A percentile compares a stretch with the other conserved stretches of the same genome.
Conservation (phyloP, 2,329 filamentous ascomycete genomes). For the Cladosporium velox region DNA sequence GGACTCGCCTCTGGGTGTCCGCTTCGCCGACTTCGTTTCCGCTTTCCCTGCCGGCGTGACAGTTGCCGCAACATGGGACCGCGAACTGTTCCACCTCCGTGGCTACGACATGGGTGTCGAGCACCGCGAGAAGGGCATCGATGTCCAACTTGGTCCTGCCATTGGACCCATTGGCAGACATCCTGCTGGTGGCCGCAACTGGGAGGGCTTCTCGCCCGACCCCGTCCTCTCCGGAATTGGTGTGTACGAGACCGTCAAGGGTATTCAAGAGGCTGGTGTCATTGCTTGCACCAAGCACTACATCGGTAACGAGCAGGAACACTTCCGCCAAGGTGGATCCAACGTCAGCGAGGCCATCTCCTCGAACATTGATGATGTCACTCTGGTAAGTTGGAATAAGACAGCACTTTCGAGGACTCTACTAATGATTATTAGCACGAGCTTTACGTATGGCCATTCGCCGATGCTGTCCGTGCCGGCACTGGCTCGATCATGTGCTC, state of each 20-base stretch:
- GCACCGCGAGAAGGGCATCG: constrained; percentile 72
- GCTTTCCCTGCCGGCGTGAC: constrained; percentile 79
- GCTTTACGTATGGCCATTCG: constrained; percentile 49
- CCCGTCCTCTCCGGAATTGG: constrained; percentile 73
- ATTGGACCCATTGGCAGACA: constrained; percentile 71
- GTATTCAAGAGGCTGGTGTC: constrained; percentile 79
- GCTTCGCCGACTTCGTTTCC: constrained; percentile 75
- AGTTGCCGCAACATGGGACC: constrained; percentile 80
- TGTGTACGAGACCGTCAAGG: constrained; percentile 71
- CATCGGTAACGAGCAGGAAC: constrained; percentile 72
- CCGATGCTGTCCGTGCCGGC: constrained; percentile 53
- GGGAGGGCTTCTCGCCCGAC: constrained; percentile 72
- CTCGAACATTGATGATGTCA: constrained; percentile 64
- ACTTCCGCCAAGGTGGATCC: constrained; percentile 60
- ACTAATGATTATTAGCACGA: constrained; percentile 51
- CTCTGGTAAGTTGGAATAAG: constrained; percentile 47
- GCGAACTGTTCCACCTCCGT: constrained; percentile 66
- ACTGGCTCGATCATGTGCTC: constrained; percentile 59
- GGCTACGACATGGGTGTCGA: constrained; percentile 75
- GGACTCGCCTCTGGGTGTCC: constrained; percentile 79
- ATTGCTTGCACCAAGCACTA: constrained; percentile 83
- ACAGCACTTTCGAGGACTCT: not conserved
- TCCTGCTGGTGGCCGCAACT: constrained; percentile 69
- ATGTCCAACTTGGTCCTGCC: constrained; percentile 74
- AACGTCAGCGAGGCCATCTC: constrained; percentile 54